Base-by-base conservation (phyloP, 2,329 filamentous ascomycete genomes). In the Lachnellula occidentalis region DNA sequence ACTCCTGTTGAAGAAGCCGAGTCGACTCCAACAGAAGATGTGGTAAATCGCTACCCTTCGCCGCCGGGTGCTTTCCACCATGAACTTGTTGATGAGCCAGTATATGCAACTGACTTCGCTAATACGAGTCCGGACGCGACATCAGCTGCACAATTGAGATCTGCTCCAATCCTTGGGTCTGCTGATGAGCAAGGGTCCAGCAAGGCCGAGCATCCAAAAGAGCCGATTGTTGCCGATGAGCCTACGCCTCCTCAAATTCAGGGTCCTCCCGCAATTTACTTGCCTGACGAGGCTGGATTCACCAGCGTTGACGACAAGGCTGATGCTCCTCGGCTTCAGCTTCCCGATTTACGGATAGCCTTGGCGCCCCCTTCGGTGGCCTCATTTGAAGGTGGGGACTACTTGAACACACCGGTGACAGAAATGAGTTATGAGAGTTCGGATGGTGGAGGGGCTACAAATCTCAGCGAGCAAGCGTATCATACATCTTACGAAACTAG, bases 351-450 rank as follows among this genome's bases (percentile, higher is more conserved):
- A 46, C 62, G 62, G 37, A 63, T 58, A 17, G 64, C 65, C 21
- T 53, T 67, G 15, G 61, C 61, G 34, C 53, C 61, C 5, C 58
- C 57, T 17, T 61, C 61, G 15, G 43, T 60, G 31, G 42, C 55
- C 41, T 48, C 51, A 34, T 62, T 56, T 9, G 59, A 62, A 36
- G 54, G 51, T 48, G 50, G 55, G 2, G 61, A 64, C 12, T 61
- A 55, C 43, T 48, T 67, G 12, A 57, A 56, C 19, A 65, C 64
- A 6, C 62, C 66, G 14, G 47, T 61, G 2, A 69, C 66, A 11
- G 67, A 70, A 41, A 65, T 68, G 39, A 64, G 65, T 5, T 67
- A 67, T 50, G 67, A 68, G 34, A 67, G 66, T 11, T 68, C 64
- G 15, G 66, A 64, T 37, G 62, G 57, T 15, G 53, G 51, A 49